phyloP scores from a whole-genome alignment of 1,139 yeast species.

The Blastobotrys proliferans region DNA sequence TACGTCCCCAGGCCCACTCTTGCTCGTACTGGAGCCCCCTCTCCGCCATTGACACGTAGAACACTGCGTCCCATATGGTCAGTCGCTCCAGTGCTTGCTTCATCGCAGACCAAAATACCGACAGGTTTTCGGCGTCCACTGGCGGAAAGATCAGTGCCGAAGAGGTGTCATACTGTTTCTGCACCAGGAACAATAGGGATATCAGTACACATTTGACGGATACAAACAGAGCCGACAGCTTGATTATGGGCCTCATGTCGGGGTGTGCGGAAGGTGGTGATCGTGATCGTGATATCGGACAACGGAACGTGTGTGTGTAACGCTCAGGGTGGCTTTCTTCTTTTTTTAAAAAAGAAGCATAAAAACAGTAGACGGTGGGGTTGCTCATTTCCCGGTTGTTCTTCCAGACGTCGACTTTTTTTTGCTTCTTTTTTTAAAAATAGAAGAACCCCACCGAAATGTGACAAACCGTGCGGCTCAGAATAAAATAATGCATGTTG shows the following conservation, averaged over 20 bases:
- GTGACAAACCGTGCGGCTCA: no score
- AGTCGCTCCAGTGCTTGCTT: slow-evolving; percentile 30
- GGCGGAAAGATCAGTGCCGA: slow-evolving; percentile 35
- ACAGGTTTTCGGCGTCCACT: slow-evolving; percentile 14
- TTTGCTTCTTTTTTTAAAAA: no score
- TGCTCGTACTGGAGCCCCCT: slow-evolving; percentile 64
- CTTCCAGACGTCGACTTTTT: no score
- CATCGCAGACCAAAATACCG: slow-evolving; percentile 11
- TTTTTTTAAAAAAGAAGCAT: no score
- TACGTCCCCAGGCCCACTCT: slow-evolving; percentile 82
- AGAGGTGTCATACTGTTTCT: slow-evolving; percentile 50
- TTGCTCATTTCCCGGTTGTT: no score
- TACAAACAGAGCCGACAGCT: slow-evolving; percentile 12
- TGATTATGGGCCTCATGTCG: no score
- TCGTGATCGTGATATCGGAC: no score
- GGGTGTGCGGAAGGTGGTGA: no score
- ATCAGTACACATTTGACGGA: slow-evolving; percentile 38
- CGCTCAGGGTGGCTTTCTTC: background rate
- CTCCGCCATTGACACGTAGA: slow-evolving; percentile 56
- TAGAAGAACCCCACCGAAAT: no score
- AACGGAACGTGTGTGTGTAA: no score
- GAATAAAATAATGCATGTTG: no score
- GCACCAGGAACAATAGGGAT: slow-evolving; percentile 38
- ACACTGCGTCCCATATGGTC: slow-evolving; percentile 83
- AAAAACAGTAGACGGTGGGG: no score